Percentiles rank a stretch among this genome's conserved stretches.
Conservation (phyloP, 139 green algal genomes). For the Ulvella scutata region DNA sequence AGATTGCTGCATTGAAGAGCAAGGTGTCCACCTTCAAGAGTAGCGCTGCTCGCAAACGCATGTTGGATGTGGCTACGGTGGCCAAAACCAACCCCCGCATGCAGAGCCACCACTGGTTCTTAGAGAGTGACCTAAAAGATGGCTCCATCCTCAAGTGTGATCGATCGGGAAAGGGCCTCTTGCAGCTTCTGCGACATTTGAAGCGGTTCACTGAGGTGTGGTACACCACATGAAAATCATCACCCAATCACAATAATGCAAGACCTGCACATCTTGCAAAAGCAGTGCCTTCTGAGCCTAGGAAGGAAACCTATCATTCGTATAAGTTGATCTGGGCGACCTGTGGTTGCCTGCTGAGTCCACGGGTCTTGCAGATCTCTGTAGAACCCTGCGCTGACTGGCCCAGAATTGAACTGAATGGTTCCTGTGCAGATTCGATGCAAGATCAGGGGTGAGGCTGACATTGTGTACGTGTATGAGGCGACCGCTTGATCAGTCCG, state of each 20-base stretch:
- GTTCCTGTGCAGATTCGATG: neutral
- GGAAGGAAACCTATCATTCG: too few relatives aligned
- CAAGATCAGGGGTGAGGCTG: neutral
- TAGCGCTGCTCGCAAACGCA: neutral
- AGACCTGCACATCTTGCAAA: too few relatives aligned
- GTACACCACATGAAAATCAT: neutral
- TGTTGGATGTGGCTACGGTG: neutral
- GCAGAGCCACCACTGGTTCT: slow-evolving; percentile 39
- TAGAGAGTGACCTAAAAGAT: slow-evolving; percentile 46
- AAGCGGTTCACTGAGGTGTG: slow-evolving; percentile 40
- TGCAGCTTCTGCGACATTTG: slow-evolving; percentile 58
- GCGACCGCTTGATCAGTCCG: neutral
- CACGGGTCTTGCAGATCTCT: too few relatives aligned
- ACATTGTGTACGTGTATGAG: neutral
- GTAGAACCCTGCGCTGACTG: too few relatives aligned
- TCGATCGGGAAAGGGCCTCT: slow-evolving; percentile 52
- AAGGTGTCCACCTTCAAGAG: neutral
- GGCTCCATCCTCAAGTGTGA: slow-evolving; percentile 32
- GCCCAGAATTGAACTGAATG: too few relatives aligned
- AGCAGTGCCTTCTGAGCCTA: too few relatives aligned
- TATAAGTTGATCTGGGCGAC: too few relatives aligned
- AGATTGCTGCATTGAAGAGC: neutral
- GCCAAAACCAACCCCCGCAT: slow-evolving; percentile 31
- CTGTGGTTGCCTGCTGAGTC: too few relatives aligned
- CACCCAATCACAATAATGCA: too few relatives aligned